Evolutionary conservation across 2,329 filamentous ascomycete genomes (phyloP), one percentile per base, ranked within the genome.

Genomic region (Alternaria brassicicola): DNA sequence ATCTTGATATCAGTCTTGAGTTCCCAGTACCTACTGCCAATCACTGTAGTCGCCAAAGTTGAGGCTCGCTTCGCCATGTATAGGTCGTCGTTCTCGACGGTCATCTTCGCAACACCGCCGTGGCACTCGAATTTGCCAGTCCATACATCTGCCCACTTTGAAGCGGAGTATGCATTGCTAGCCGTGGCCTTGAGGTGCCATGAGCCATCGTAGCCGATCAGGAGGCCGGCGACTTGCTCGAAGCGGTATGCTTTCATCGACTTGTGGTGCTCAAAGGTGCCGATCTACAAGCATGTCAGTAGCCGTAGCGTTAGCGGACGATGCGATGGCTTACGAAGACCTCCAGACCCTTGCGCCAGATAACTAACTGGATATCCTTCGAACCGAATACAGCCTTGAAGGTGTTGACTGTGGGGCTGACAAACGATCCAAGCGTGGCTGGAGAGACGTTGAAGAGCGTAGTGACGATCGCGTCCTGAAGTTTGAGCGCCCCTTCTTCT

Each of bases 261-360:
- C 0, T 50, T 58, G n/a, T 66, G 66, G 12, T 59, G 52, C 17
- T 64, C 57, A 42, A 56, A 69, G 1, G 47, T 59, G 3, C 66
- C 65, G 1, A 64, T 54, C 65, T 69, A 8, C 2, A 12, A 4
- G 15, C 31, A 13, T 4, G 28, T 61, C 1, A 57, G n/a, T 12
- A 12, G 1, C 0, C 1, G 6, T 25, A 21, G 5, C 6, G 21
- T 10, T 10, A 7, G 26, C 2, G 13, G 25, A 21, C 21, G 19
- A 17, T 6, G 19, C 6, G 12, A 51, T 25, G n/a, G 61, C 63
- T 41, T 50, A 64, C 66, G 4, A 70, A 57, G 41, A 64, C 64
- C 8, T 68, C 64, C 1, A 58, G 19, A 1, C 67, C 66, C 15
- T 66, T 68, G 13, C 64, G 61, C 64, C 67, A 68, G 9, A 70